A percentile compares a stretch with the other conserved stretches of the same genome.
These are phyloP conservation scores for Flammula alnicola DNA, from an alignment of 1,284 basidiomycete genomes.

Conservation along the genomic window DNA sequence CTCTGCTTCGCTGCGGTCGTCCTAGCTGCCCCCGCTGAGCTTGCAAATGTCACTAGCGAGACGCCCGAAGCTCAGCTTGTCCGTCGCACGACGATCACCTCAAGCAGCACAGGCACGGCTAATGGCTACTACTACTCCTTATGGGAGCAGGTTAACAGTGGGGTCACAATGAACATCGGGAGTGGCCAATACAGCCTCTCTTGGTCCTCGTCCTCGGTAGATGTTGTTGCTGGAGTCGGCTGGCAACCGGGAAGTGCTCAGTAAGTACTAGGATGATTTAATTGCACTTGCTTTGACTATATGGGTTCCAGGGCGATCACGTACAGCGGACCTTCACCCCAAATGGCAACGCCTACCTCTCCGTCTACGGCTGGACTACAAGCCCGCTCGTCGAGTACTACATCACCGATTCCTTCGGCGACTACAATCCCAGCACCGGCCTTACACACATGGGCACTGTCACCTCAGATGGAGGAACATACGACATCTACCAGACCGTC, in stretches of 20 bases:
- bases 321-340: constrained; percentile 30
- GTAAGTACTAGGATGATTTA: constrained; percentile 5
- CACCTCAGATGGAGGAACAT: constrained; percentile 22
- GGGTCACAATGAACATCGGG: constrained; percentile 23
- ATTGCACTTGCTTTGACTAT: background rate
- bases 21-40: constrained; percentile 3
- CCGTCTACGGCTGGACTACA: constrained; percentile 37
- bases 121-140: constrained; percentile 23
- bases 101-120: constrained; percentile 20
- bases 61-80: no score
- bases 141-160: constrained; percentile 22
- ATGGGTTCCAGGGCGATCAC: constrained; percentile 15
- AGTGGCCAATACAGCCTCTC: constrained; percentile 23
- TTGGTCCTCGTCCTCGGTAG: constrained; percentile 17
- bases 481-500: constrained; percentile 25
- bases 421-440: constrained; percentile 24
- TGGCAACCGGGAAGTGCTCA: constrained; percentile 23
- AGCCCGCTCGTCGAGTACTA: constrained; percentile 33
- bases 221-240: constrained; percentile 25
- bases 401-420: constrained; percentile 23
- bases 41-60: constrained; percentile 7
- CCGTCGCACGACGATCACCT: constrained; percentile 18
- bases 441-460: constrained; percentile 20
- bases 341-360: constrained; percentile 33
- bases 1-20: constrained; percentile 19